phyloP scores from a whole-genome alignment of 768 basidiomycete species.

The Lactarius evosmus region DNA sequence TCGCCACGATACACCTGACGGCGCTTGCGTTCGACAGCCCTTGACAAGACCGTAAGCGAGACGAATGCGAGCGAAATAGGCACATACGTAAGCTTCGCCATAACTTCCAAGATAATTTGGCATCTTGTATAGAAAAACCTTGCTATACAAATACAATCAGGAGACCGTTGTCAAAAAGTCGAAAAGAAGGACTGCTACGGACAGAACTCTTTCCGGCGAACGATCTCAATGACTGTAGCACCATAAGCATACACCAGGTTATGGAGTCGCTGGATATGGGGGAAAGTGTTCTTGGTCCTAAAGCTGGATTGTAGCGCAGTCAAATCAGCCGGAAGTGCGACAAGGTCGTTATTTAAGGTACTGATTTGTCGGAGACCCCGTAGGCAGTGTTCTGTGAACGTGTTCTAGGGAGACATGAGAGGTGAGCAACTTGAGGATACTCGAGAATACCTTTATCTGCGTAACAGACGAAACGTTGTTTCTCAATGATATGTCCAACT shows the following conservation, averaged over 20 bases:
- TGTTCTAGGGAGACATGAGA: constrained; percentile 47
- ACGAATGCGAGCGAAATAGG: background rate
- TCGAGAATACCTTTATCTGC: constrained; percentile 22
- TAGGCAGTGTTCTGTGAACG: constrained; percentile 66
- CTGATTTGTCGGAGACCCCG: constrained; percentile 71
- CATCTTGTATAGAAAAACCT: constrained; percentile 80
- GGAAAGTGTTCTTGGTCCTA: constrained; percentile 73
- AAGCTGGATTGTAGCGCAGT: constrained; percentile 67
- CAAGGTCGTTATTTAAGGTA: constrained; percentile 74
- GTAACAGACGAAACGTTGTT: constrained; percentile 17
- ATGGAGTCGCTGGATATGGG: constrained; percentile 87
- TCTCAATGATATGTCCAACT: constrained; percentile 24
- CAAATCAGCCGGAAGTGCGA: constrained; percentile 65
- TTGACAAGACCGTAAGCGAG: constrained; percentile 32
- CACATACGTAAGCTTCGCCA: constrained; percentile 82
- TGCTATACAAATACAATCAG: constrained; percentile 40
- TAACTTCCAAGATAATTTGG: constrained; percentile 75
- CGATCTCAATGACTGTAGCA: constrained; percentile 86
- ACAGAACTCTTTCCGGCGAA: constrained; percentile 89
- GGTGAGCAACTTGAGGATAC: background rate
- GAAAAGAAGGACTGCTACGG: constrained; percentile 31
- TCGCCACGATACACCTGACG: constrained; percentile 84
- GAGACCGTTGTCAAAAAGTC: background rate
- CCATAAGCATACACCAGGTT: constrained; percentile 91
- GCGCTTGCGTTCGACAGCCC: constrained; percentile 74